phyloP scores from a whole-genome alignment of 228 moss, liverwort and hornwort species.

The Sphagnum fallax region DNA sequence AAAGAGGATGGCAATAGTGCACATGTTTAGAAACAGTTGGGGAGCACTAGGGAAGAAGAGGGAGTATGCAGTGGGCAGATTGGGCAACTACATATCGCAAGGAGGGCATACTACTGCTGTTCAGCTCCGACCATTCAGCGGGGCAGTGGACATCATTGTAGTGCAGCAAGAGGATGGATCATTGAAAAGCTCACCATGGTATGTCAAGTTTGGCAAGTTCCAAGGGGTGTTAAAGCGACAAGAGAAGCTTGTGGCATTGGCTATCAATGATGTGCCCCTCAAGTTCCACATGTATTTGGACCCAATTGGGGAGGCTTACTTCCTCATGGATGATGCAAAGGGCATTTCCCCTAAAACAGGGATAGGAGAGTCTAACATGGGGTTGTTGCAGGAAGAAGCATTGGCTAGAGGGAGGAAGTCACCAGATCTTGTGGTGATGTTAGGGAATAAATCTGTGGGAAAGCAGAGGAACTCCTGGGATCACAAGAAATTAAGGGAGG shows the following conservation, averaged over 20 bases:
- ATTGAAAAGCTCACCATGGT: constrained; percentile 63
- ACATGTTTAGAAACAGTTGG: no score
- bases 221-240: constrained; percentile 55
- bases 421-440: constrained; percentile 18
- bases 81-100: constrained; percentile 35
- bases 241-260: constrained; percentile 46
- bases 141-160: constrained; percentile 63
- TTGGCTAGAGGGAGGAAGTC: constrained; percentile 20
- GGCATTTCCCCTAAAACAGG: constrained; percentile 5
- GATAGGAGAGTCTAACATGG: constrained; percentile 19
- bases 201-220: constrained; percentile 68
- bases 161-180: constrained; percentile 66
- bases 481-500: constrained; percentile 5
- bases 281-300: constrained; percentile 58
- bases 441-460: constrained; percentile 15
- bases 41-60: constrained; percentile 6
- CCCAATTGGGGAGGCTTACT: constrained; percentile 60
- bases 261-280: constrained; percentile 48
- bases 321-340: constrained; percentile 37
- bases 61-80: constrained; percentile 45
- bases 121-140: constrained; percentile 63
- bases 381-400: constrained; percentile 44
- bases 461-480: constrained; percentile 6
- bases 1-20: no score
- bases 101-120: constrained; percentile 51